These are phyloP conservation scores for Starmerella ratchasimensis DNA, from an alignment of 805 yeast species.

Conservation along the genomic window DNA sequence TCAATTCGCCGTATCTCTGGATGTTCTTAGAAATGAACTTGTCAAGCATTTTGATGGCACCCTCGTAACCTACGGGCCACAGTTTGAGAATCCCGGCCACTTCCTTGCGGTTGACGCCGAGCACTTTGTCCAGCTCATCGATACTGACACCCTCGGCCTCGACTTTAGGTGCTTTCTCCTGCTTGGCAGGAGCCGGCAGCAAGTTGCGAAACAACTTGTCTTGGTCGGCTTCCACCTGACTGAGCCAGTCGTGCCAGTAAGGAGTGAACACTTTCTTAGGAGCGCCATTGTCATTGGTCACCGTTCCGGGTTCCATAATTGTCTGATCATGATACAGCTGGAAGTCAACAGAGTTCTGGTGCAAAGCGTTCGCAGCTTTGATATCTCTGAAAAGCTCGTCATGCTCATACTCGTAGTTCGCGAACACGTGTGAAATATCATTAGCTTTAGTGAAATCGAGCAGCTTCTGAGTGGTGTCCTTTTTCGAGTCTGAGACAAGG, in stretches of 20 bases:
- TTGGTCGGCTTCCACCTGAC: conserved; percentile 21
- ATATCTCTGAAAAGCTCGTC: conserved; percentile 31
- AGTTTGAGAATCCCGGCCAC: conserved; percentile 6
- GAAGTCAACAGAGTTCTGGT: conserved; percentile 20
- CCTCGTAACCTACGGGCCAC: conserved; percentile 29
- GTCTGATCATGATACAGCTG: conserved; percentile 31
- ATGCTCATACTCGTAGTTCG: conserved; percentile 35
- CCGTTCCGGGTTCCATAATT: conserved; percentile 31
- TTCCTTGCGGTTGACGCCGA: conserved; percentile 1
- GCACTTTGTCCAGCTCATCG: conserved; percentile 6
- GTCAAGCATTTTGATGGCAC: conserved; percentile 21
- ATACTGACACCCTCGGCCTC: background rate
- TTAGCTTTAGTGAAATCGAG: conserved; percentile 22
- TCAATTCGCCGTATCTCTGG: conserved; percentile 24
- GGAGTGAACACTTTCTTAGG: conserved; percentile 35
- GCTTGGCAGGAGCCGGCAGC: conserved; percentile 1
- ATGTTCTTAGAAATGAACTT: conserved; percentile 19
- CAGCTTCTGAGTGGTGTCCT: conserved; percentile 2
- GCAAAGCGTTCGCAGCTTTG: conserved; percentile 15
- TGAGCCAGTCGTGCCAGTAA: conserved; percentile 32
- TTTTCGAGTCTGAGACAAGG: conserved; percentile 1
- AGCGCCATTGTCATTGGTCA: conserved; percentile 29
- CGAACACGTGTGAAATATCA: conserved; percentile 25
- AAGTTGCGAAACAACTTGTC: conserved; percentile 1
- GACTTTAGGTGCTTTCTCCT: background rate